Evolutionary conservation across 2,329 filamentous ascomycete species (phyloP).

Genomic region (Aureobasidium uvarum): DNA sequence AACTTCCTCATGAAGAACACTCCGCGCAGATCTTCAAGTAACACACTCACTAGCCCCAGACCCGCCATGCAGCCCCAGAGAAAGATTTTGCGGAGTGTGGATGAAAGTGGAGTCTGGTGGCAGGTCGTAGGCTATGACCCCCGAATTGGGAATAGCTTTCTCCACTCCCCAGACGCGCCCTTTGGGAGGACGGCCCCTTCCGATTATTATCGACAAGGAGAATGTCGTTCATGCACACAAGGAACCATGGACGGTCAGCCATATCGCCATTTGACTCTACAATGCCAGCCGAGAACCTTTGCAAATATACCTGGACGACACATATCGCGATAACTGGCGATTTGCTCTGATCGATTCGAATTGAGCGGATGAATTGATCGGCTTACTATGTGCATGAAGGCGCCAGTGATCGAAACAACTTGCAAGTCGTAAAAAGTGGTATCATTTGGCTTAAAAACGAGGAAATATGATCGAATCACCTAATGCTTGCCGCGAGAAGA

Average conservation of each 20-base stretch:
- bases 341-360: background rate
- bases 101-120: background rate
- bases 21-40: background rate
- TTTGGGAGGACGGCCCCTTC: background rate
- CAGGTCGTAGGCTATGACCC: constrained; percentile 14
- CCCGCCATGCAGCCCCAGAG: constrained; percentile 7
- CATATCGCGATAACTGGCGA: background rate
- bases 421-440: constrained; percentile 18
- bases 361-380: background rate
- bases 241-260: background rate
- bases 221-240: background rate
- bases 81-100: constrained; percentile 4
- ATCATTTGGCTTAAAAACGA: constrained; percentile 9
- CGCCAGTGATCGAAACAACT: too few relatives aligned
- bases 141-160: background rate
- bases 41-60: background rate
- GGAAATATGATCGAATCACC: constrained; percentile 4
- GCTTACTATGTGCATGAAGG: background rate
- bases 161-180: background rate
- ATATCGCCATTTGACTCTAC: background rate
- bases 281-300: background rate
- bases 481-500: constrained; percentile 62
- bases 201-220: background rate
- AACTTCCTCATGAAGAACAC: background rate
- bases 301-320: background rate